These are phyloP conservation scores for Salix udensis DNA, from an alignment of 345 rosid genomes.

Conservation along the genomic window DNA sequence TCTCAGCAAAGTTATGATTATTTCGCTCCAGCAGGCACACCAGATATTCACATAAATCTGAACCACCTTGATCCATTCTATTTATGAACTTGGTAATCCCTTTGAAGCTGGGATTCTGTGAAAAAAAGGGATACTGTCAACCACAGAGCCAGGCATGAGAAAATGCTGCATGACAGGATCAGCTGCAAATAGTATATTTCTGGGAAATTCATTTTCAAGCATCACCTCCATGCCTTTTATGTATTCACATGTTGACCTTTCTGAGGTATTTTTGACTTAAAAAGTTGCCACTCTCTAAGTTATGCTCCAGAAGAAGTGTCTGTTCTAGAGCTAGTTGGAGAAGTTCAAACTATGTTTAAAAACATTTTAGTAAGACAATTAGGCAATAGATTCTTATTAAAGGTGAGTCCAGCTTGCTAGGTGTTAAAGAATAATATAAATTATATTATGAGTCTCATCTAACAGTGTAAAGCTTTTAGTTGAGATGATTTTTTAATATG, in stretches of 20 bases:
- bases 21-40: not conserved
- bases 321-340: not conserved
- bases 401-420: not conserved
- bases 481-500: no score
- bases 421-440: no score
- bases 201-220: not conserved
- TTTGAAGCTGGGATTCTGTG: not conserved
- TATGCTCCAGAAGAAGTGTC: not conserved
- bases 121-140: not conserved
- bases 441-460: no score
- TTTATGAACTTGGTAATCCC: not conserved
- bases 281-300: not conserved
- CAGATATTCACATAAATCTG: not conserved
- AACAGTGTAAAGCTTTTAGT: no score
- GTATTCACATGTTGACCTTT: not conserved
- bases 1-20: not conserved
- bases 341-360: not conserved
- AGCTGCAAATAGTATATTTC: not conserved
- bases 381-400: not conserved
- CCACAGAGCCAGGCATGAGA: not conserved
- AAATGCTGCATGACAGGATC: not conserved
- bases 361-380: not conserved
- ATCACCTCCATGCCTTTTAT: not conserved
- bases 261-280: not conserved
- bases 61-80: not conserved